Evolutionary conservation across 495 filamentous ascomycete genomes (phyloP), one percentile per base, ranked within the genome.

Genomic region (Umbilicaria muhlenbergii): DNA sequence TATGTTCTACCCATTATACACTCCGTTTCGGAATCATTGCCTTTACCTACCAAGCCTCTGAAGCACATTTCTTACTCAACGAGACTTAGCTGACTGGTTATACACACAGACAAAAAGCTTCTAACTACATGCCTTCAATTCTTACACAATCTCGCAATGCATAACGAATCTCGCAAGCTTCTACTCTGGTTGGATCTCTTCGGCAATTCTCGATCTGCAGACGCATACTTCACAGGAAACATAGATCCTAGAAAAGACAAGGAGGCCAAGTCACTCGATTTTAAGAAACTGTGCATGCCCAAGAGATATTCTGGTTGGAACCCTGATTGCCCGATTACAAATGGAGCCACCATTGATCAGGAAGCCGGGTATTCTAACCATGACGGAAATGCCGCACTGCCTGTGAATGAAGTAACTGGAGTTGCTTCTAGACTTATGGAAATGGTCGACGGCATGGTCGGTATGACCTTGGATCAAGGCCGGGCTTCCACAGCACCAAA

Each of bases 91-190:
- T 28, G 24, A 28, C 24, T 28, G 1, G 8, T 28, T 3, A 33
- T 16, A 14, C 44, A 53, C 36, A 21, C 43, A 80, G 74, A 87
- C 62, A 95, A 95, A 60, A 88, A 87, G 54, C 70, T 93, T 3
- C 68, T 95, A 21, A 86, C 93, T 17, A 91, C 83, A 0, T 82
- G 81, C 41, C 70, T 95, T 11, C 88, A 95, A 59, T 86, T 89
- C 55, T 74, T 88, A 21, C 86, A 94, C 55, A 95, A 95, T 53
- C 81, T 89, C 60, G 82, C 87, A 21, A 83, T 86, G 62, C 81
- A 85, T 50, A 93, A 95, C 44, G 87, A 95, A 59, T 73, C 83
- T 28, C 81, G 84, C 42, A 94, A 95, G 64, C 81, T 93, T 67
- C 70, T 83, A 3, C 80, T 95, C 21, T 95, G 87, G 87, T 68